A percentile compares a stretch with the other conserved stretches of the same genome.
Conservation (phyloP, 345 rosid species). For the Linum tenue region DNA sequence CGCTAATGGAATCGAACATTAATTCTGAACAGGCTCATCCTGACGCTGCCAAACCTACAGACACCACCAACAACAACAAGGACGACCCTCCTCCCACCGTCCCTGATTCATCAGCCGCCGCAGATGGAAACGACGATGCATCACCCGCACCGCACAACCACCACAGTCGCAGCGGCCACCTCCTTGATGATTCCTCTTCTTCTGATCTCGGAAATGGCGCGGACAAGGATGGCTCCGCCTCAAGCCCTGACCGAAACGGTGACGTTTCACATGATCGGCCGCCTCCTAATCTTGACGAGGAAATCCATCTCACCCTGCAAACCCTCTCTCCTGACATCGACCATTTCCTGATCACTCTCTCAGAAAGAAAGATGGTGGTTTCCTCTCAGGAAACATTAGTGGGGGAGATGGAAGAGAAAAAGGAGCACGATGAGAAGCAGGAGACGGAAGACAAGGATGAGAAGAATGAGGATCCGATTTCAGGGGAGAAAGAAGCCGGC, state of each 20-base stretch:
- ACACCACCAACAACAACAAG: too few species aligned
- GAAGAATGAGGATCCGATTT: background rate
- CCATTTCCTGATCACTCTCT: constrained; percentile 24
- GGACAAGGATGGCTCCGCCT: background rate
- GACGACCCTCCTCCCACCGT: too few species aligned
- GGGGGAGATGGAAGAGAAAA: background rate
- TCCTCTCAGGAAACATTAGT: background rate
- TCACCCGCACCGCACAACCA: too few species aligned
- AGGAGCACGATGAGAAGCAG: background rate
- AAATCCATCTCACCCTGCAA: constrained; percentile 34
- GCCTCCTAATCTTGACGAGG: constrained; percentile 15
- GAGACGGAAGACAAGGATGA: background rate
- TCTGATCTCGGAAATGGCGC: too few species aligned
- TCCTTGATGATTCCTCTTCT: too few species aligned
- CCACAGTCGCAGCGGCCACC: too few species aligned
- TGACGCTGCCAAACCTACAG: too few species aligned
- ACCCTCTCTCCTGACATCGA: constrained; percentile 48
- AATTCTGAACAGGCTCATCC: too few species aligned
- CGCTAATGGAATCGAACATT: too few species aligned
- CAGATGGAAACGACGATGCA: too few species aligned
- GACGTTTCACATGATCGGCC: background rate
- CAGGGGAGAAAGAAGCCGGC: too few species aligned
- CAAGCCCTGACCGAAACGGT: background rate
- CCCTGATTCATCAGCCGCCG: too few species aligned
- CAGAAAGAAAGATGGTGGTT: background rate